Evolutionary conservation across 164 flowering plant species (phyloP).

Genomic region (Platanus orientalis): DNA sequence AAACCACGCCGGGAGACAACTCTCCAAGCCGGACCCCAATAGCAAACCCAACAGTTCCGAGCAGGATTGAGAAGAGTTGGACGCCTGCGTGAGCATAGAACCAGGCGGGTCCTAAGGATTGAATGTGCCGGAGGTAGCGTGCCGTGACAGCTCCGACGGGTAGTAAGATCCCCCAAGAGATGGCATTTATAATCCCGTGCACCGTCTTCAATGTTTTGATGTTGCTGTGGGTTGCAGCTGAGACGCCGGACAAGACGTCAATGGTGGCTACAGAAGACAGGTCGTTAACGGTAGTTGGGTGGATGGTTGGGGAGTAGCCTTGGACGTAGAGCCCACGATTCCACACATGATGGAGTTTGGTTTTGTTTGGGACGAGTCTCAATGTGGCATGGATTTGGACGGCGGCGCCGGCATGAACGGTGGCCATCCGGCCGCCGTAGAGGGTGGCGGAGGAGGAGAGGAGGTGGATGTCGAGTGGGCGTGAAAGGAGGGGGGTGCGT

Average conservation of each 20-base stretch:
- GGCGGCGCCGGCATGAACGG: slow-evolving; percentile 61
- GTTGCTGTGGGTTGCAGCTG: slow-evolving; percentile 24
- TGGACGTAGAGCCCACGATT: slow-evolving; percentile 91
- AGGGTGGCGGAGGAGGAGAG: slow-evolving; percentile 64
- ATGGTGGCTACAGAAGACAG: slow-evolving; percentile 65
- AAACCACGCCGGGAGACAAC: slow-evolving; percentile 58
- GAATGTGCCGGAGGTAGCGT: slow-evolving; percentile 70
- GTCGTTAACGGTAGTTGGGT: slow-evolving; percentile 66
- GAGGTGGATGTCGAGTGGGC: slow-evolving; percentile 67
- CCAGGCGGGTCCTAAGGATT: slow-evolving; percentile 67
- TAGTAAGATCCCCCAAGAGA: slow-evolving; percentile 83
- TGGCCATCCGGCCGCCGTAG: slow-evolving; percentile 59
- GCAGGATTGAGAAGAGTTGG: slow-evolving; percentile 51
- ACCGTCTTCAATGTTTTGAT: slow-evolving; percentile 30
- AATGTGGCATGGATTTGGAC: slow-evolving; percentile 65
- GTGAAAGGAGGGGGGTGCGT: slow-evolving; percentile 57
- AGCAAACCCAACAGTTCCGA: slow-evolving; percentile 71
- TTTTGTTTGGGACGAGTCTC: slow-evolving; percentile 54
- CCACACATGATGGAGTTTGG: slow-evolving; percentile 70
- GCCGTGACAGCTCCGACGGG: slow-evolving; percentile 71
- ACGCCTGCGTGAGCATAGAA: slow-evolving; percentile 72
- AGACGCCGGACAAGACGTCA: slow-evolving; percentile 51
- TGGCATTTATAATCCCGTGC: slow-evolving; percentile 63
- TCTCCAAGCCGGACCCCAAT: slow-evolving; percentile 75
- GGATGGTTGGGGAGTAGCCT: slow-evolving; percentile 96